phyloP scores from a whole-genome alignment of 139 green algal species.

The Monoraphidium neglectum region DNA sequence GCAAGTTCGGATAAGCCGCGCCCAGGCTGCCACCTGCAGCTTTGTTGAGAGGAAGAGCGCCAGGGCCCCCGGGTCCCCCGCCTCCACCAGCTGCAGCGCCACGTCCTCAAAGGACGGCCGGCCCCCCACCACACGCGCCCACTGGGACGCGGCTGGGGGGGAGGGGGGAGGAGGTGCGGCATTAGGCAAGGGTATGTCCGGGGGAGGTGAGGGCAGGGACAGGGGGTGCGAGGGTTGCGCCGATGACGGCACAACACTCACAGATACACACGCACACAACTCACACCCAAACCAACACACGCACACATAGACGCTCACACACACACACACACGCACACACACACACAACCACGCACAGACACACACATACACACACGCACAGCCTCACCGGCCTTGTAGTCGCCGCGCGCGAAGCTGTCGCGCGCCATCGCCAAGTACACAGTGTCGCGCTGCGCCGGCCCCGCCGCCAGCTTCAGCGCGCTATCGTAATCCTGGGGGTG shows the following conservation, averaged over 20 bases:
- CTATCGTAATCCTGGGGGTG: constrained; percentile 38
- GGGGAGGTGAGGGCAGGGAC: too few relatives aligned
- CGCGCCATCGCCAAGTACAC: constrained; percentile 58
- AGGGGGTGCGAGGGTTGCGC: too few relatives aligned
- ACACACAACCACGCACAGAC: too few relatives aligned
- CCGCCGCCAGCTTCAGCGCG: constrained; percentile 41
- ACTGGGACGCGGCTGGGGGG: constrained; percentile 2
- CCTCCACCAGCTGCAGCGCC: constrained; percentile 77
- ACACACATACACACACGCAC: too few relatives aligned
- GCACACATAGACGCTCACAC: too few relatives aligned
- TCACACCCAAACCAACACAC: too few relatives aligned
- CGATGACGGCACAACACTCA: too few relatives aligned
- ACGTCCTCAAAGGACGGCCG: constrained; percentile 87
- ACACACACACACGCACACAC: too few relatives aligned
- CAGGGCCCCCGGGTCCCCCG: constrained; percentile 32
- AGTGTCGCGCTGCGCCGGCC: constrained; percentile 59
- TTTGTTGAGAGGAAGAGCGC: constrained; percentile 47
- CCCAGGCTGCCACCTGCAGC: constrained; percentile 18
- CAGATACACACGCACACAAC: too few relatives aligned
- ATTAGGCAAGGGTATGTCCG: too few relatives aligned
- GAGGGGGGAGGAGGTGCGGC: too few relatives aligned
- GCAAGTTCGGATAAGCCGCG: too few relatives aligned
- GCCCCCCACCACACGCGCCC: constrained; percentile 37
- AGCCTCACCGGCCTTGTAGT: constrained; percentile 47
- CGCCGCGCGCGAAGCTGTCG: constrained; percentile 42